Evolutionary conservation across 2,329 filamentous ascomycete species (phyloP).

Genomic region (Plectosphaerella plurivora): DNA sequence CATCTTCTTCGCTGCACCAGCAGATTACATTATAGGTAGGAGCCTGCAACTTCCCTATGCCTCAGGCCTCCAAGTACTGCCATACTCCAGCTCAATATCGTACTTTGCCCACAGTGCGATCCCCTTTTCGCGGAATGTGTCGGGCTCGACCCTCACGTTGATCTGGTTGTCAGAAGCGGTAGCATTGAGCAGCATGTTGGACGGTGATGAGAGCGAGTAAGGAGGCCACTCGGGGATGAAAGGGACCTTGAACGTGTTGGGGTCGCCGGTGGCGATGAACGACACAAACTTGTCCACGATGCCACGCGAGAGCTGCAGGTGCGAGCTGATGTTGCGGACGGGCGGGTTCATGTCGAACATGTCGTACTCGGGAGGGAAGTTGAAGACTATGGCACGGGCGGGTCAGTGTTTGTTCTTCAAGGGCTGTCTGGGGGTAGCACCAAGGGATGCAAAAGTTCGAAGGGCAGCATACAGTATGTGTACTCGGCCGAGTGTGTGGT

Average conservation of each 20-base stretch:
- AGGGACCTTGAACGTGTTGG: constrained; percentile 8
- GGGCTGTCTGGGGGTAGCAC: too few species aligned
- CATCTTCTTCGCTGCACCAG: too few species aligned
- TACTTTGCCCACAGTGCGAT: constrained; percentile 4
- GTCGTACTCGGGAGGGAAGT: constrained; percentile 9
- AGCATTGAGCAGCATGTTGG: constrained; percentile 13
- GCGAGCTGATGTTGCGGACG: constrained; percentile 9
- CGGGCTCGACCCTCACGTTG: constrained; percentile 11
- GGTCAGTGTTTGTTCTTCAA: too few species aligned
- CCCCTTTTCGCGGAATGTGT: constrained; percentile 9
- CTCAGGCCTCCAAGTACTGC: constrained; percentile 1
- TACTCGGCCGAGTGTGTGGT: constrained; percentile 13
- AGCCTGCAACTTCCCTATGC: too few species aligned
- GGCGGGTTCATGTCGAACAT: constrained; percentile 12
- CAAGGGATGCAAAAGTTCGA: too few species aligned
- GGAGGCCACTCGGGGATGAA: constrained; percentile 11
- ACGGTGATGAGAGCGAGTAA: constrained; percentile 9
- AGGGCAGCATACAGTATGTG: constrained; percentile 5
- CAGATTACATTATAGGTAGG: too few species aligned
- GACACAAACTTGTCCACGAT: constrained; percentile 12
- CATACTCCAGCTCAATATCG: constrained; percentile 1
- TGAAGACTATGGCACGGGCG: constrained; percentile 1
- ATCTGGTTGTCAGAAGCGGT: constrained; percentile 10
- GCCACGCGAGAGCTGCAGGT: constrained; percentile 8
- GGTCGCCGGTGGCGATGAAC: constrained; percentile 12